A percentile compares a stretch with the other conserved stretches of the same genome.
Conservation (phyloP, 108 stramenopile species). For the Licmophora abbreviata region DNA sequence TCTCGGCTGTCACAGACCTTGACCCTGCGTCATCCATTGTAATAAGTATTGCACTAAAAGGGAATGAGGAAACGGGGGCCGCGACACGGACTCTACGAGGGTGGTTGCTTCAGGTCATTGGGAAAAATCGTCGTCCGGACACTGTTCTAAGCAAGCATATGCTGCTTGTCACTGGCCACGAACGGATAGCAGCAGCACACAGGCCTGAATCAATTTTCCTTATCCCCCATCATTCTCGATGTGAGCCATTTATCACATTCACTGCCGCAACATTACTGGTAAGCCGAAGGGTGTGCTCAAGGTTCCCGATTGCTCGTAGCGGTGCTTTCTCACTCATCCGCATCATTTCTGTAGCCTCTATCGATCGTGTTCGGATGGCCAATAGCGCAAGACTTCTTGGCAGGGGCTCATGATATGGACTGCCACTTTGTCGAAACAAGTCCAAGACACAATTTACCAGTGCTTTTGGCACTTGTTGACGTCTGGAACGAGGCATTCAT, state of each 20-base stretch:
- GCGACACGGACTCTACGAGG: conserved; percentile 28
- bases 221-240: conserved; percentile 52
- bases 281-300: conserved; percentile 6
- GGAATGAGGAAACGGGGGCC: conserved; percentile 35
- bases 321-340: background rate
- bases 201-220: conserved; percentile 52
- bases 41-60: conserved; percentile 37
- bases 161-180: conserved; percentile 55
- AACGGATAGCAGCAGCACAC: conserved; percentile 17
- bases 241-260: conserved; percentile 67
- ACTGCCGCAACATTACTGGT: conserved; percentile 61
- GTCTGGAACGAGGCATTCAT: conserved; percentile 74
- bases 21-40: conserved; percentile 65
- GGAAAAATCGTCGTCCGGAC: conserved; percentile 20
- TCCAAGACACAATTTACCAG: conserved; percentile 75
- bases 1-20: conserved; percentile 34
- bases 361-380: conserved; percentile 78
- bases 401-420: conserved; percentile 78
- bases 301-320: background rate
- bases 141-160: conserved; percentile 50
- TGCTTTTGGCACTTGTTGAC: conserved; percentile 66
- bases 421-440: conserved; percentile 77
- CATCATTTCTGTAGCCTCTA: conserved; percentile 28
- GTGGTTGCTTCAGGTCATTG: conserved; percentile 44
- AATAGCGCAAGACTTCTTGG: conserved; percentile 31